These are phyloP conservation scores for Colletotrichum viniferum DNA, from an alignment of 2,329 filamentous ascomycete genomes.

Conservation along the genomic window DNA sequence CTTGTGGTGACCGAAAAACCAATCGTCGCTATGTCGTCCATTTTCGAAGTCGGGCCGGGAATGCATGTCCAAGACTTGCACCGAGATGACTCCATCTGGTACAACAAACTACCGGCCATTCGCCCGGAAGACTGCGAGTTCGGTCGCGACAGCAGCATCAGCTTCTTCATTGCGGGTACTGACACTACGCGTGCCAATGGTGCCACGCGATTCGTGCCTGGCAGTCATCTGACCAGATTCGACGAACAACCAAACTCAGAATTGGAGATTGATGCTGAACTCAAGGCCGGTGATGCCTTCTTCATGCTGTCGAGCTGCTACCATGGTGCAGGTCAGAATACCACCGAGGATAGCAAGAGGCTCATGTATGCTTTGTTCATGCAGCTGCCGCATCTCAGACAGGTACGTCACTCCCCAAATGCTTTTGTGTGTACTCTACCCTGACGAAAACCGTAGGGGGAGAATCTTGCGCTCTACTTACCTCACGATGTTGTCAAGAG, in stretches of 20 bases:
- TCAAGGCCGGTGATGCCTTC: not conserved
- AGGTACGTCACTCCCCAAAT: not conserved
- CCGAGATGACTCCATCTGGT: not conserved
- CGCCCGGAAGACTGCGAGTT: not conserved
- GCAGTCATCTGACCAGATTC: not conserved
- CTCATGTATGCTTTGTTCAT: not conserved
- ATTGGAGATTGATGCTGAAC: not conserved
- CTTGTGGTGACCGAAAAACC: not conserved
- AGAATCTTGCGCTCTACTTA: not conserved
- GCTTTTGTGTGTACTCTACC: not conserved
- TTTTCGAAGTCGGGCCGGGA: not conserved
- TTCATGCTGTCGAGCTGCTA: not conserved
- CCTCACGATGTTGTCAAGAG: not conserved
- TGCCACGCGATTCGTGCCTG: conserved; percentile 22
- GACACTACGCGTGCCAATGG: conserved; percentile 24
- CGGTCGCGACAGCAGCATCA: not conserved
- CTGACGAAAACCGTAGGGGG: not conserved
- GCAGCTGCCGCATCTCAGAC: not conserved
- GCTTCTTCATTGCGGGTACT: conserved; percentile 21
- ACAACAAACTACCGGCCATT: not conserved
- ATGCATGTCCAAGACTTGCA: not conserved
- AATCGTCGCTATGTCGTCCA: not conserved
- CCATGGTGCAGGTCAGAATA: not conserved
- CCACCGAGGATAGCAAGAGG: not conserved
- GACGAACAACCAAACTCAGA: not conserved